Evolutionary conservation across 2,329 filamentous ascomycete species (phyloP).

Genomic region (Fusarium albosuccineum): DNA sequence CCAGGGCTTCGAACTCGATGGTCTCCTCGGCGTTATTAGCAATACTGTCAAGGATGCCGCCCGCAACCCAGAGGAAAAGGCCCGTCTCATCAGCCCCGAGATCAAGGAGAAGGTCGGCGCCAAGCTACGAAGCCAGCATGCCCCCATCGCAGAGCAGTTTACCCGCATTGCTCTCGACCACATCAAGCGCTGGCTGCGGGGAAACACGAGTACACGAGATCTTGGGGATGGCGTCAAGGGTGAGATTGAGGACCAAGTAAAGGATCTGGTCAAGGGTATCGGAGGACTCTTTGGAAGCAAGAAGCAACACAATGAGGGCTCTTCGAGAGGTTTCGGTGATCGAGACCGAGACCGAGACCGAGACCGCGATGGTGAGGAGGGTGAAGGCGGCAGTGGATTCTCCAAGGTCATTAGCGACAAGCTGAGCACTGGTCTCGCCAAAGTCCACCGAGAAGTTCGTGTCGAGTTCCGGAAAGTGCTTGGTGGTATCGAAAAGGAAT

Average conservation of each 20-base stretch:
- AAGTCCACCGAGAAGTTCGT: conserved; percentile 59
- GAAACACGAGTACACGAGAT: conserved; percentile 57
- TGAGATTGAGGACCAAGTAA: conserved; percentile 60
- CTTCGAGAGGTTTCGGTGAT: conserved; percentile 50
- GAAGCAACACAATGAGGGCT: conserved; percentile 50
- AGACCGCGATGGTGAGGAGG: conserved; percentile 45
- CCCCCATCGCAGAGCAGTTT: conserved; percentile 60
- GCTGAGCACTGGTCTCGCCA: conserved; percentile 58
- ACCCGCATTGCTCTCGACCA: conserved; percentile 61
- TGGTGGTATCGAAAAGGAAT: conserved; percentile 59
- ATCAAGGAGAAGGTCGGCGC: conserved; percentile 59
- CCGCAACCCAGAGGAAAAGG: conserved; percentile 61
- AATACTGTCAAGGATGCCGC: conserved; percentile 59
- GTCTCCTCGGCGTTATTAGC: conserved; percentile 58
- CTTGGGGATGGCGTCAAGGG: conserved; percentile 59
- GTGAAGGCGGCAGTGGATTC: conserved; percentile 53
- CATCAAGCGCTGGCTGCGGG: conserved; percentile 60
- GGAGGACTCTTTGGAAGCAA: conserved; percentile 57
- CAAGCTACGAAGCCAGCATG: conserved; percentile 58
- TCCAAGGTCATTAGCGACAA: conserved; percentile 62
- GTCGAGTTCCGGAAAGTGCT: conserved; percentile 61
- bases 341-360: conserved; percentile 45
- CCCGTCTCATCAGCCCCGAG: conserved; percentile 59
- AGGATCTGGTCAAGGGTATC: conserved; percentile 59
- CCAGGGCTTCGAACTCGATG: conserved; percentile 56